Evolutionary conservation across 2,329 filamentous ascomycete genomes (phyloP), one percentile per base, ranked within the genome.

Genomic region (Neospermospora avenae): DNA sequence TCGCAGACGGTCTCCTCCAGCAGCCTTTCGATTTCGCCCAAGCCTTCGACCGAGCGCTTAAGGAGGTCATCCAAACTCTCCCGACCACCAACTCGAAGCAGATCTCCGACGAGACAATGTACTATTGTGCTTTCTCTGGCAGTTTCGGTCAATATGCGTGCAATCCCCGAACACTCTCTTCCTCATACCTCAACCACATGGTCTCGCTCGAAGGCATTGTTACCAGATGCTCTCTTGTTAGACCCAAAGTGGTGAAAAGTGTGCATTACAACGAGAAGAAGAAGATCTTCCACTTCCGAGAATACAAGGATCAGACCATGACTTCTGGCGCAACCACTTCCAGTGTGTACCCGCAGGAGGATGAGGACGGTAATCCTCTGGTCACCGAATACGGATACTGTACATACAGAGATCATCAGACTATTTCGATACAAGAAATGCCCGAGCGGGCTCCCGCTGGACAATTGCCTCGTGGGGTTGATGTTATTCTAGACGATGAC

Each of bases 391-490:
- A 98, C 74, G 95, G 95, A 24, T 93, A 96, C 77, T 96, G 89
- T 74, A 95, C 89, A 54, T 99, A 97, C 77, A 84, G 93, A 71
- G 95, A 99, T 74, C 95, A 99, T 73, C 95, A 99, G 75, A 96
- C 91, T 16, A 91, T 99, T 62, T 97, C 93, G 0, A 97, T 99
- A 67, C 95, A 99, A 77, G 95, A 99, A 78, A 99, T 99, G 95
- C 95, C 95, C 0, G 95, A 99, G 76, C 83, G 93, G 68, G 95
- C 95, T 2, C 95, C 95, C 57, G 93, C 95, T 61, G 95, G 95
- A 56, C 95, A 98, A 79, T 83, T 99, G 65, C 95, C 95, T 61
- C 88, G 95, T 57, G 92, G 93, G 58, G 95, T 99, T 18, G 95
- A 99, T 75, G 93, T 98, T 14, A 93, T 99, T 68, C 80, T 99